phyloP scores from a whole-genome alignment of 2,329 filamentous ascomycete genomes.

The Colletotrichum sp. region DNA sequence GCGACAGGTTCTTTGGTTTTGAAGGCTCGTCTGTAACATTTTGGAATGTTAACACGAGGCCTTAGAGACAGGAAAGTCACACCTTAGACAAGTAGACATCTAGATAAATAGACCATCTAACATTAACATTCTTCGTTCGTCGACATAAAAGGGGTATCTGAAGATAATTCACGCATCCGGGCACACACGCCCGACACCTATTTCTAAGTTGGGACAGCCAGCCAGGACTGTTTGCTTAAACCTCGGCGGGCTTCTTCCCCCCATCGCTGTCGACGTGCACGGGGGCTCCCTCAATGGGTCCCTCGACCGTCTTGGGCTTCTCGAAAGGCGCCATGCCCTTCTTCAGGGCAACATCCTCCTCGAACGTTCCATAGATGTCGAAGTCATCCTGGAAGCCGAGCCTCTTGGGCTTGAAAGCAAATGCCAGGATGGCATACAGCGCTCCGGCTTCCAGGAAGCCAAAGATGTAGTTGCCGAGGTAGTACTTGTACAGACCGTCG shows the following conservation, averaged over 20 bases:
- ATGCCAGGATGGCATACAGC: conserved; percentile 14
- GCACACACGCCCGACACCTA: neutral
- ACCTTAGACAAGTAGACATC: neutral
- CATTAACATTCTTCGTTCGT: neutral
- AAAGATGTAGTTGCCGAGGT: conserved; percentile 22
- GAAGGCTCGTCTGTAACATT: neutral
- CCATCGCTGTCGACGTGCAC: neutral
- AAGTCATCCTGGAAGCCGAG: conserved; percentile 13
- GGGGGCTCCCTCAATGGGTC: neutral
- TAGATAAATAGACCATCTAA: neutral
- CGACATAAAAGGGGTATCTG: neutral
- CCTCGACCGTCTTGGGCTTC: neutral
- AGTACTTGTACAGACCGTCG: conserved; percentile 24
- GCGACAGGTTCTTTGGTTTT: no score
- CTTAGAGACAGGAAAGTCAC: neutral
- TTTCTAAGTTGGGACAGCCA: neutral
- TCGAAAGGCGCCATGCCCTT: conserved; percentile 20
- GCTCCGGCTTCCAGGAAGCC: conserved; percentile 15
- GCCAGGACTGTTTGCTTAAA: neutral
- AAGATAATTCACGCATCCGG: neutral
- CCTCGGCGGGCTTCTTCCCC: neutral
- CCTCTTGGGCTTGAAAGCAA: conserved; percentile 11
- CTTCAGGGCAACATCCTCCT: conserved; percentile 10
- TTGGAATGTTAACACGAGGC: neutral
- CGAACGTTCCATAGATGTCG: conserved; percentile 20